Evolutionary conservation across 805 yeast genomes (phyloP), one percentile per base, ranked within the genome.

Genomic region (Diddensiella santjacobensis): DNA sequence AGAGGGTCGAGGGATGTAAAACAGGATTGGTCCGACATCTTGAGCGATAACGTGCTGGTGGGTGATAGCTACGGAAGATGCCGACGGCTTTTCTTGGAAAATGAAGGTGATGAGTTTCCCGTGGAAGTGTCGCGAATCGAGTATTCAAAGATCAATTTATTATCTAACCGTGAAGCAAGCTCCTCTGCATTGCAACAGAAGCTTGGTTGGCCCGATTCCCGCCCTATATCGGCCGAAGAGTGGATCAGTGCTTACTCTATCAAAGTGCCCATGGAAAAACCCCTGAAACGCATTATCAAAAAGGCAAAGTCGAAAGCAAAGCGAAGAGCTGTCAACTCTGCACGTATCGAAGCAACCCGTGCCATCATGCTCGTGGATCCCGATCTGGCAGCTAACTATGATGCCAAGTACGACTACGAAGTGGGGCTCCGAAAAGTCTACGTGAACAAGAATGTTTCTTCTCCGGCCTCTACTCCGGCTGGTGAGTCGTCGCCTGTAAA

Each of bases 11-110:
- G 31, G 31, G 11, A 8, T 13, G 31, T 26, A 26, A 13, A 8
- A 8, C 29, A 23, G 6, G 36, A 40, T 39, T 53, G 55, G 56
- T n/a, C 11, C 22, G 51, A 50, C 29, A 24, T 55, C 4, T 10
- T 53, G 11, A 17, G 40, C 10, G 39, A 45, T 15, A 37, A 50
- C 22, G 30, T 39, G 15, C 17, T 15, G 15, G 33, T 40, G n/a
- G 57, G 58, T 3, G 24, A 48, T 15, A 38, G 55, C 6, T n/a
- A 50, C 19, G 35, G 23, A 10, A 46, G 58, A 18, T 53, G 57
- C 22, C 37, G 30, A 33, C 31, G 45, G 23, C 45, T 55, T n/a
- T 51, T 53, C 31, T 20, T 23, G 10, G 48, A 44, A 10, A 8
- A 35, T 8, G 38, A 35, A 13, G 20, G 18, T 10, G 38, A 35